These are phyloP conservation scores for Chalciporus piperatoides DNA, from an alignment of 1,284 basidiomycete genomes.

Conservation along the genomic window DNA sequence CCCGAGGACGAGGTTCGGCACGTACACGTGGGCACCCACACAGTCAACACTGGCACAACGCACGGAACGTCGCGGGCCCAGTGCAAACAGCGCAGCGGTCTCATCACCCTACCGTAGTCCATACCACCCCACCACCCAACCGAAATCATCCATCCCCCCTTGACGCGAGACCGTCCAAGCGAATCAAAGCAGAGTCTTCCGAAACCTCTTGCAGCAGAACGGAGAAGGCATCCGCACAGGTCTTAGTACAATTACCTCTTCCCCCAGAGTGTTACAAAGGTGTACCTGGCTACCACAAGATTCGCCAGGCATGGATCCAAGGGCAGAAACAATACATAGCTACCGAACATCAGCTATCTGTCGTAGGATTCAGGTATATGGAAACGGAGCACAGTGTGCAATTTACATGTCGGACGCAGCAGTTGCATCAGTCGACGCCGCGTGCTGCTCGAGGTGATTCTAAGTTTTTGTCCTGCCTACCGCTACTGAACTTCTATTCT, in stretches of 20 bases:
- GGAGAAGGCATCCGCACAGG: not conserved
- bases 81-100: not conserved
- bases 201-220: not conserved
- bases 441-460: constrained; percentile 11
- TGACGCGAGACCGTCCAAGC: constrained; percentile 4
- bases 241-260: constrained; percentile 11
- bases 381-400: constrained; percentile 6
- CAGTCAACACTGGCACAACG: not conserved
- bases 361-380: constrained; percentile 10
- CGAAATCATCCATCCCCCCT: not conserved
- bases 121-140: not conserved
- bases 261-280: constrained; percentile 23
- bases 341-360: constrained; percentile 8
- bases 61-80: not conserved
- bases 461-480: not conserved
- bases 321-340: constrained; percentile 10
- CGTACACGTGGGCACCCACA: not conserved
- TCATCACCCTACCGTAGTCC: not conserved
- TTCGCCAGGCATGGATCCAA: constrained; percentile 16
- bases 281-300: constrained; percentile 4
- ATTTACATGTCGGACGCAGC: constrained; percentile 12
- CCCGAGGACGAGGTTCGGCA: not conserved
- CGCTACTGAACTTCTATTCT: constrained; percentile 1
- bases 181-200: not conserved
- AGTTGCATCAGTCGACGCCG: not conserved